Conservation (phyloP, 2,329 filamentous ascomycete genomes). For the Epichloe aotearoae region DNA sequence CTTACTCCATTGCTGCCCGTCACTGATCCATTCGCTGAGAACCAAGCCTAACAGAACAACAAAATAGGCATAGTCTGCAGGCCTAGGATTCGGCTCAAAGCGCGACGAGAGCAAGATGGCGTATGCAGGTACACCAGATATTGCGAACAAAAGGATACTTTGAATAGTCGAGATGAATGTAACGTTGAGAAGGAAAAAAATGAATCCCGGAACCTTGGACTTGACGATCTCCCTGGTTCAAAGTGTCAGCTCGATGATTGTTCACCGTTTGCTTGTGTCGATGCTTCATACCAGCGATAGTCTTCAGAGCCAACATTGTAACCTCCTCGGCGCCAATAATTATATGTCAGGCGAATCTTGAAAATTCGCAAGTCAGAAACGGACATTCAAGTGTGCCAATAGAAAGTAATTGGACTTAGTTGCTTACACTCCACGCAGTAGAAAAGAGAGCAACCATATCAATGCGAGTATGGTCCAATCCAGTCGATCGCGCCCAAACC, state of each 20-base stretch:
- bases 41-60: constrained; percentile 36
- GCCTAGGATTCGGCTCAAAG: constrained; percentile 37
- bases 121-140: constrained; percentile 70
- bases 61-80: constrained; percentile 35
- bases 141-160: constrained; percentile 64
- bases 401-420: not conserved
- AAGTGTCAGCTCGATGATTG: constrained; percentile 1
- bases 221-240: constrained; percentile 53
- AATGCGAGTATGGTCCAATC: constrained; percentile 54
- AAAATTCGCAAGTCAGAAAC: not conserved
- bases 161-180: constrained; percentile 81
- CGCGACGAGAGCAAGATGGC: constrained; percentile 61
- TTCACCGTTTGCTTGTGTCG: not conserved
- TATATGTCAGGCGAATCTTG: constrained; percentile 73
- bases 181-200: constrained; percentile 78
- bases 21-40: constrained; percentile 63
- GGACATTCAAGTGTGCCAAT: not conserved
- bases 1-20: constrained; percentile 81
- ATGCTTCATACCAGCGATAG: constrained; percentile 57
- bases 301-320: constrained; percentile 85
- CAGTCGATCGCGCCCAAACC: constrained; percentile 66
- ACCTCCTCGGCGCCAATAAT: constrained; percentile 93
- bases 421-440: constrained; percentile 63
- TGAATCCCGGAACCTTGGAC: constrained; percentile 43
- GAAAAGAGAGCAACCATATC: constrained; percentile 61